These are phyloP conservation scores for Hymenoscyphus scutula DNA, from an alignment of 2,329 filamentous ascomycete species.

Conservation along the genomic window DNA sequence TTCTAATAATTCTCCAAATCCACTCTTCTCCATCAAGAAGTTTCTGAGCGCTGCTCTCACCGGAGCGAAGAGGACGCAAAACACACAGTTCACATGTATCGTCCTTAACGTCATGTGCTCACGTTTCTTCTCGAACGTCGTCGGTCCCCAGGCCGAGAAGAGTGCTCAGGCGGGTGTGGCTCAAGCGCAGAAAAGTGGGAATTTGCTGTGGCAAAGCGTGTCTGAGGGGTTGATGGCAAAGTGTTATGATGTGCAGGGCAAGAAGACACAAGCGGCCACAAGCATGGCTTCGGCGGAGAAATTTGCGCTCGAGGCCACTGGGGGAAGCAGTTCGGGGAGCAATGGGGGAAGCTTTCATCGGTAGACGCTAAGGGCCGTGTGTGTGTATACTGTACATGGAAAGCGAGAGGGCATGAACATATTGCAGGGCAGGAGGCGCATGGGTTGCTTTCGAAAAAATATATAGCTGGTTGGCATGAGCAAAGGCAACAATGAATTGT, in stretches of 20 bases:
- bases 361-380: not conserved
- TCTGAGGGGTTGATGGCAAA: conserved; percentile 75
- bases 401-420: not conserved
- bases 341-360: not conserved
- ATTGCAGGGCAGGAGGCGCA: not conserved
- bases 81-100: conserved; percentile 78
- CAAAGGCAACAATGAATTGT: not conserved
- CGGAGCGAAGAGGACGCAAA: conserved; percentile 65
- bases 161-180: conserved; percentile 67
- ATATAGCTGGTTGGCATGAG: not conserved
- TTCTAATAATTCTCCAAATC: conserved; percentile 57
- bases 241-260: conserved; percentile 71
- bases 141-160: conserved; percentile 82
- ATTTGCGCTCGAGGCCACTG: not conserved
- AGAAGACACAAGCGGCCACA: conserved; percentile 49
- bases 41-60: conserved; percentile 72
- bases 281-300: conserved; percentile 43
- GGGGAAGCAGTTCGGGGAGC: not conserved
- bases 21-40: conserved; percentile 75
- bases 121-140: conserved; percentile 51
- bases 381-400: not conserved
- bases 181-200: conserved; percentile 68
- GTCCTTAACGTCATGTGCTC: conserved; percentile 82
- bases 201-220: conserved; percentile 76
- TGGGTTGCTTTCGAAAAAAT: not conserved